Conservation (phyloP, 2,329 filamentous ascomycete species). For the Colletotrichum tofieldiae region DNA sequence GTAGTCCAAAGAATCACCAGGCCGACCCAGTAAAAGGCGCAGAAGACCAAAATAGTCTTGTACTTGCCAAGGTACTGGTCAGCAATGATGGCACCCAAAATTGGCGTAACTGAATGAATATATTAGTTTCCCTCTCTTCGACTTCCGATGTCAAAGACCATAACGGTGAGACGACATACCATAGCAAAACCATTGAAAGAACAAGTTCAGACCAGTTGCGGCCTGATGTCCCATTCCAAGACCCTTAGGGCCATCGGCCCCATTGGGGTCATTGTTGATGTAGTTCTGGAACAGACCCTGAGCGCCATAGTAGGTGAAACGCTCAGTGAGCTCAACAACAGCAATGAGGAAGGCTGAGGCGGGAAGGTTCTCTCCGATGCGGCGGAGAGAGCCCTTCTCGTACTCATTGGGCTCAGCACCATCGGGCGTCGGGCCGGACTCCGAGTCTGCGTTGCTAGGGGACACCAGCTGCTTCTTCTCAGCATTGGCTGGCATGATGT, state of each 20-base stretch:
- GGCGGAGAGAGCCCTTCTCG: conserved; percentile 65
- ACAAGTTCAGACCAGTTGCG: conserved; percentile 69
- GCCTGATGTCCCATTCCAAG: conserved; percentile 69
- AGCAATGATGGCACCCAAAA: conserved; percentile 69
- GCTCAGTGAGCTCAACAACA: conserved; percentile 69
- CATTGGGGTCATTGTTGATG: conserved; percentile 56
- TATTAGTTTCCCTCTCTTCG: conserved; percentile 8
- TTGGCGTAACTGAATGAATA: conserved; percentile 52
- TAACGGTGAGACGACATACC: conserved; percentile 44
- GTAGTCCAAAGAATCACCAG: conserved; percentile 69
- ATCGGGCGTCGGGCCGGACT: conserved; percentile 55
- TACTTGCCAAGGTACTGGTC: conserved; percentile 73
- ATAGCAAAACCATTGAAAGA: conserved; percentile 69
- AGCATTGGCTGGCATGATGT: conserved; percentile 46
- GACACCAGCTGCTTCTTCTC: conserved; percentile 44
- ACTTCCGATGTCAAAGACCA: rapidly evolving
- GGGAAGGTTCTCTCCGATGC: conserved; percentile 69
- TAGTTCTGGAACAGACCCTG: conserved; percentile 72
- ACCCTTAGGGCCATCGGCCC: conserved; percentile 62
- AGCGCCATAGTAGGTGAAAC: conserved; percentile 72
- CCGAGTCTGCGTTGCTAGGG: conserved; percentile 43
- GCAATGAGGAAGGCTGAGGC: conserved; percentile 71
- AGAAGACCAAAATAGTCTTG: conserved; percentile 73
- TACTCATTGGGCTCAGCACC: conserved; percentile 68
- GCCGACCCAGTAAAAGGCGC: conserved; percentile 71